Base-by-base conservation (phyloP, 805 yeast genomes). In the Saturnispora sanitii region DNA sequence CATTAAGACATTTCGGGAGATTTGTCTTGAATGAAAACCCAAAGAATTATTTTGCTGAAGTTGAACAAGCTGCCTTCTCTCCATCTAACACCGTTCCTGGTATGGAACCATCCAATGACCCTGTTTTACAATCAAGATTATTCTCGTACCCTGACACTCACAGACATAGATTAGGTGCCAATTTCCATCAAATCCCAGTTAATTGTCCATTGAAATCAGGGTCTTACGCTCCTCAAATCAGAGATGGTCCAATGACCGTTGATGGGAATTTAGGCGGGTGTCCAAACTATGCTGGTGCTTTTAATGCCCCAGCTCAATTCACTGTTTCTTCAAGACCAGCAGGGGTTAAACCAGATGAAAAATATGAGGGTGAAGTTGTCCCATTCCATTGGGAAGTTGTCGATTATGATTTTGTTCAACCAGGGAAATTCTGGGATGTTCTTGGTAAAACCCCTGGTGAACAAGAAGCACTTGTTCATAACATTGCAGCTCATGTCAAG, bases 1-100 rank as follows among this genome's bases (percentile, higher is more conserved):
- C 96, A 56, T 64, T 86, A 66, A 76, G 95, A 62, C 77, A 78
- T 61, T 79, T 86, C 57, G 96, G 95, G 60, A 79, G 77, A 60
- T 66, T 85, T 49, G 77, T 75, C 2, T 64, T 85, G 60, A 81
- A 85, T 62, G 84, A 82, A 64, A 85, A 85, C 65, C 92, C 95
- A 45, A 67, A 73, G 62, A 85, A 85, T 63, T 86, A 78, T 64
- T 85, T 84, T 60, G 94, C 94, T 37, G 94, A 83, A 60, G 73
- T 82, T 43, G 94, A 83, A 61, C 92, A 83, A 58, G 82, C 79
- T 46, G 94, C 94, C 1, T 83, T 83, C 60, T 77, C 88, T 3
- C 94, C 94, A 45, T 77, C 87, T 13, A 84, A 82, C 61, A 74
- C 85, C n/a, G 82, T 82, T 27, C 92, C 92, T 35, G 82, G 83